These are phyloP conservation scores for Pleurotus platypus DNA, from an alignment of 768 basidiomycete genomes.

Conservation along the genomic window DNA sequence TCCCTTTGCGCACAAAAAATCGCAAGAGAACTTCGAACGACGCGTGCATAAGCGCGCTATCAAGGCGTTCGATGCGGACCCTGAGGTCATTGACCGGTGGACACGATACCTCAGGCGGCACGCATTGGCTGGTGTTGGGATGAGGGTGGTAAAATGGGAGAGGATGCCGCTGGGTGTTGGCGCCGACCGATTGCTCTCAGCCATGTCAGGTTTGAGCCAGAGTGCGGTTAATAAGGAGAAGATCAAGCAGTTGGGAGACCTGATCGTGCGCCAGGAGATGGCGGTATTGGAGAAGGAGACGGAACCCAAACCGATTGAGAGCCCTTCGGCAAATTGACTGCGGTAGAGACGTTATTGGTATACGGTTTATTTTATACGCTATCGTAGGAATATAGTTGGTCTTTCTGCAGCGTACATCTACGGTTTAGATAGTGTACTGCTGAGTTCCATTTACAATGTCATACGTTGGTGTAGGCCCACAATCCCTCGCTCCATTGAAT, in stretches of 20 bases:
- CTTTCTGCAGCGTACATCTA: too few species aligned
- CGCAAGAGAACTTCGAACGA: constrained; percentile 93
- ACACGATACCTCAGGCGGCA: constrained; percentile 73
- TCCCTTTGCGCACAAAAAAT: constrained; percentile 92
- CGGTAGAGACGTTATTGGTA: too few species aligned
- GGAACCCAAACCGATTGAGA: background rate
- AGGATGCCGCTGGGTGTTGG: constrained; percentile 52
- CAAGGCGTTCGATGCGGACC: constrained; percentile 88
- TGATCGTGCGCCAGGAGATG: constrained; percentile 36
- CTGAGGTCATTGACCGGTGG: constrained; percentile 77
- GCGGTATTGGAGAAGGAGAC: constrained; percentile 14
- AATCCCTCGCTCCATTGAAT: too few species aligned
- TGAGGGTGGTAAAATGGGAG: constrained; percentile 80
- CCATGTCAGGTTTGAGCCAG: constrained; percentile 23
- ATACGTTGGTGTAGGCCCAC: too few species aligned
- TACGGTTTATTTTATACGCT: too few species aligned
- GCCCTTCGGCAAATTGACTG: too few species aligned
- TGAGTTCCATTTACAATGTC: too few species aligned
- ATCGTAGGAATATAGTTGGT: too few species aligned
- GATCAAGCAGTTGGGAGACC: constrained; percentile 35
- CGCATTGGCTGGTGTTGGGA: constrained; percentile 81
- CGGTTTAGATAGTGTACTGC: too few species aligned
- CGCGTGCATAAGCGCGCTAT: constrained; percentile 79
- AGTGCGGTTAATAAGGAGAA: constrained; percentile 21
- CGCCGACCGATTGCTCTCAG: constrained; percentile 17